Percentiles rank a stretch among this genome's conserved stretches.
These are phyloP conservation scores for Pseudonitzschia pungens DNA, from an alignment of 108 stramenopile genomes.

Conservation along the genomic window DNA sequence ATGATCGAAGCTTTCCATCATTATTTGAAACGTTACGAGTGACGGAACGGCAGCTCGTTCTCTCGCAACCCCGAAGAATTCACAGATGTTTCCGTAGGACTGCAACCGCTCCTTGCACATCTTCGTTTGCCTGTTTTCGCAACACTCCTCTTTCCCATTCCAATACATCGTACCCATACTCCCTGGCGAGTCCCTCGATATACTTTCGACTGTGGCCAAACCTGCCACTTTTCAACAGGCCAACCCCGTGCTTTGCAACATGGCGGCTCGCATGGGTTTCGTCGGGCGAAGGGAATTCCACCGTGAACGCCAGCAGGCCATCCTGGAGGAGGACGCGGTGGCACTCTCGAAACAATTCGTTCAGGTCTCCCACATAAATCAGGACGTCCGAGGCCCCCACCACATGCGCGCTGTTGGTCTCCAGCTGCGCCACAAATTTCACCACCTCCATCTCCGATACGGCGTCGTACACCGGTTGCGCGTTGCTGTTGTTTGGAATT, in stretches of 20 bases:
- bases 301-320: slow-evolving; percentile 16
- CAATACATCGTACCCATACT: slow-evolving; percentile 3
- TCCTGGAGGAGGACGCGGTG: background rate
- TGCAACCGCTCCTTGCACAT: slow-evolving; percentile 15
- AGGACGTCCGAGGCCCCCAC: slow-evolving; percentile 23
- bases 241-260: background rate
- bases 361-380: slow-evolving; percentile 24
- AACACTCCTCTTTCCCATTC: slow-evolving; percentile 5
- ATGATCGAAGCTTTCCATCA: too few relatives aligned
- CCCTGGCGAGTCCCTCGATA: slow-evolving; percentile 9
- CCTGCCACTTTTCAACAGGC: slow-evolving; percentile 19
- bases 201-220: slow-evolving; percentile 22
- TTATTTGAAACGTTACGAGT: too few relatives aligned
- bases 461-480: background rate
- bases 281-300: slow-evolving; percentile 3
- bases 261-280: background rate
- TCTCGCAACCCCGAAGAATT: too few relatives aligned
- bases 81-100: background rate
- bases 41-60: too few relatives aligned
- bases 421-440: background rate
- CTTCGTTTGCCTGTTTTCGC: slow-evolving; percentile 14
- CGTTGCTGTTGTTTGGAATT: background rate
- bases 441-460: slow-evolving; percentile 7
- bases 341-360: background rate
- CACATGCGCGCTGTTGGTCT: background rate